Percentiles rank a stretch among this genome's conserved stretches.
Evolutionary conservation across 129 eudicot genomes (phyloP).

Genomic region (Tanacetum coccineum): DNA sequence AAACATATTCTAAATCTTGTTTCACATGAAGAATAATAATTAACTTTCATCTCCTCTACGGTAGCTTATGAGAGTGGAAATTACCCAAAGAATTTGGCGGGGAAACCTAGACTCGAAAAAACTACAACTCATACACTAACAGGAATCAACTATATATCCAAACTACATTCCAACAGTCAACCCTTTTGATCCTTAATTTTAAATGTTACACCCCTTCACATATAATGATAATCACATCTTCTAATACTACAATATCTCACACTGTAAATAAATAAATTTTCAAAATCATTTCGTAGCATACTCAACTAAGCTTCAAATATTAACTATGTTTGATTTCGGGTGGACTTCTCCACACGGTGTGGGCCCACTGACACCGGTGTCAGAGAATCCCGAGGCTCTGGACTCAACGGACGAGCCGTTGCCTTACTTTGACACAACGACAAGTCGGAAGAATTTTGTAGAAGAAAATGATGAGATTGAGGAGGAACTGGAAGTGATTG

Average conservation of each 20-base stretch:
- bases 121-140: slow-evolving; percentile 13
- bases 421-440: slow-evolving; percentile 29
- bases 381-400: slow-evolving; percentile 60
- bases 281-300: background rate
- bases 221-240: slow-evolving; percentile 5
- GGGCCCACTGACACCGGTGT: slow-evolving; percentile 61
- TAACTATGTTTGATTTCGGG: slow-evolving; percentile 37
- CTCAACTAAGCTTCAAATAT: slow-evolving; percentile 9
- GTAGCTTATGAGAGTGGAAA: slow-evolving; percentile 14
- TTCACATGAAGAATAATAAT: too few relatives aligned
- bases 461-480: slow-evolving; percentile 26
- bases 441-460: slow-evolving; percentile 25
- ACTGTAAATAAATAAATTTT: slow-evolving; percentile 1
- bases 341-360: slow-evolving; percentile 54
- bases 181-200: slow-evolving; percentile 21
- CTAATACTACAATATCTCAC: slow-evolving; percentile 11
- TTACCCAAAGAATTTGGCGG: slow-evolving; percentile 28
- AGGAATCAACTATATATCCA: slow-evolving; percentile 19
- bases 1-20: too few relatives aligned
- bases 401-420: slow-evolving; percentile 38
- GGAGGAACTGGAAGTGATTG: slow-evolving; percentile 36
- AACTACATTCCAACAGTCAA: slow-evolving; percentile 25
- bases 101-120: slow-evolving; percentile 20
- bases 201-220: slow-evolving; percentile 13
- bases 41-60: slow-evolving; percentile 2